Conservation (phyloP, 805 yeast species). For the Clavispora vitiphila region DNA sequence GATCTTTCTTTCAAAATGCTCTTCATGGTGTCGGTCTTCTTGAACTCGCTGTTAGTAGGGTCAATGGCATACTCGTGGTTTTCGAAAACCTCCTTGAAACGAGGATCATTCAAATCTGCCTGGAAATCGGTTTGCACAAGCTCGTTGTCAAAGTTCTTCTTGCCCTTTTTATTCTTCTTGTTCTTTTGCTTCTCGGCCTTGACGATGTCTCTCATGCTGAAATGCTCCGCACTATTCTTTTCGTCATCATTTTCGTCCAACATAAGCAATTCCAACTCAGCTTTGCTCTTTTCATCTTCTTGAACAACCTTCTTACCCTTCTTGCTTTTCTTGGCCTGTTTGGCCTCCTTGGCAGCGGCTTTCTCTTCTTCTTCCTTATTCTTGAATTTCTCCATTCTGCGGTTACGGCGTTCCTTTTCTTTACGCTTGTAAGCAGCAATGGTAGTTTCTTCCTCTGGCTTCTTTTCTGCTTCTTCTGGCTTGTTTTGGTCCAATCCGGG, state of each 20-base stretch:
- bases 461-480: conserved; percentile 16
- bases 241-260: conserved; percentile 52
- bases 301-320: conserved; percentile 3
- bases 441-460: conserved; percentile 54
- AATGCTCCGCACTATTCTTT: conserved; percentile 50
- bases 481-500: conserved; percentile 59
- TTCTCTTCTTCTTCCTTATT: conserved; percentile 50
- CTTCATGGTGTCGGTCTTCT: conserved; percentile 83
- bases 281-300: conserved; percentile 32
- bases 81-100: conserved; percentile 80
- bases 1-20: conserved; percentile 72
- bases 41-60: conserved; percentile 86
- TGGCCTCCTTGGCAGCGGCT: conserved; percentile 37
- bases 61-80: conserved; percentile 91
- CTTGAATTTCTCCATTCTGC: conserved; percentile 73
- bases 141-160: conserved; percentile 48
- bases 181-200: conserved; percentile 66
- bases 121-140: conserved; percentile 47
- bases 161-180: conserved; percentile 38
- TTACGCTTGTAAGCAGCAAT: conserved; percentile 77
- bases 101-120: conserved; percentile 73
- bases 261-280: conserved; percentile 70
- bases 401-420: conserved; percentile 88
- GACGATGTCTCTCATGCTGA: conserved; percentile 71
- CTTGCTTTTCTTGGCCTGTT: conserved; percentile 16